phyloP scores from a whole-genome alignment of 2,329 filamentous ascomycete species.

The Monosporascus sp. region DNA sequence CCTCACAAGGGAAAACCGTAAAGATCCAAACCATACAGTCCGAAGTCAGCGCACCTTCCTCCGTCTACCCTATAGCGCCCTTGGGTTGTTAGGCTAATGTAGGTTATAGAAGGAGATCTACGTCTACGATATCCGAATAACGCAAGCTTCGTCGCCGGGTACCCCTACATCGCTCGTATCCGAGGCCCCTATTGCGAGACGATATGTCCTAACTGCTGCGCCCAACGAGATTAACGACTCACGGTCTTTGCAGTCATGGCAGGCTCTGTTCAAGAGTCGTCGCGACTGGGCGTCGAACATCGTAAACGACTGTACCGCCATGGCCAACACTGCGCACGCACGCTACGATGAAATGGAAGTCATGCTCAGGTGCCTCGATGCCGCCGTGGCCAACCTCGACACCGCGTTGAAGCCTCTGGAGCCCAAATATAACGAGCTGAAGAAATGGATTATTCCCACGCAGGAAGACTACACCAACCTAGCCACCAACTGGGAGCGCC shows the following conservation, averaged over 20 bases:
- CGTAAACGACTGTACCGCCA: constrained; percentile 61
- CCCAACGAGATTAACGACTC: constrained; percentile 82
- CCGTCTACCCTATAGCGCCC: constrained; percentile 1
- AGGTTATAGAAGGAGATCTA: constrained; percentile 71
- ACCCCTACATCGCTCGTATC: constrained; percentile 38
- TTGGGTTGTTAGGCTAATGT: constrained; percentile 4
- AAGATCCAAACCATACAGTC: constrained; percentile 73
- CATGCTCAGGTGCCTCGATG: constrained; percentile 74
- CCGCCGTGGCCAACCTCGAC: constrained; percentile 81
- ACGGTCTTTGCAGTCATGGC: constrained; percentile 81
- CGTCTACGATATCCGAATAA: constrained; percentile 80
- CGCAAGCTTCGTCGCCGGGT: constrained; percentile 49
- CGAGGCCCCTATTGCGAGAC: constrained; percentile 47
- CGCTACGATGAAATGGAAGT: constrained; percentile 69
- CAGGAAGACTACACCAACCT: constrained; percentile 63
- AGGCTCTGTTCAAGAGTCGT: constrained; percentile 74
- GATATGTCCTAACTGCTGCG: constrained; percentile 56
- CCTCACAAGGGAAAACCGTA: constrained; percentile 75
- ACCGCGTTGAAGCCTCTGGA: constrained; percentile 67
- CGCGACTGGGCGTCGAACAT: constrained; percentile 72
- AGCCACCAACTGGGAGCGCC: constrained; percentile 61
- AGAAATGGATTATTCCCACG: constrained; percentile 64
- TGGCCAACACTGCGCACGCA: constrained; percentile 57
- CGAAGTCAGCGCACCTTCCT: constrained; percentile 53
- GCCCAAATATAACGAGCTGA: constrained; percentile 64